Evolutionary conservation across 192 early-diverging fungal species (phyloP).

Genomic region (Coemansia sp.): DNA sequence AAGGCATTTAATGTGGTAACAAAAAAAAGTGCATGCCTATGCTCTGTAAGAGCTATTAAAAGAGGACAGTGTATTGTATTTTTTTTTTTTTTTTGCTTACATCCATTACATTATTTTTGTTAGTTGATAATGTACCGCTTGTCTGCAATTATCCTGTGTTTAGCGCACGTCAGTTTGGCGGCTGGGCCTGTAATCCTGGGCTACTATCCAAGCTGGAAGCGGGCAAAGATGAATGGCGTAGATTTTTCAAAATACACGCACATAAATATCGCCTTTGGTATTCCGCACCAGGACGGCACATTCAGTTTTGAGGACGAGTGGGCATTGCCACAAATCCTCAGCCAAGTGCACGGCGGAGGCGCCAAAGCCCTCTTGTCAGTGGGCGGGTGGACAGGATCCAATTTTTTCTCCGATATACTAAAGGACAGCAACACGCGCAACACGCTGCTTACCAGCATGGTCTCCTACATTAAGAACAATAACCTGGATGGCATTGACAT

Average conservation of each 20-base stretch:
- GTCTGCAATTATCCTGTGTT: background rate
- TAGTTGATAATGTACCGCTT: background rate
- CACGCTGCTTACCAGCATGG: conserved; percentile 54
- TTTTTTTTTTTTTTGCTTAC: background rate
- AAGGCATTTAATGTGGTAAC: background rate
- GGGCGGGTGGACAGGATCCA: conserved; percentile 70
- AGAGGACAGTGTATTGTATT: background rate
- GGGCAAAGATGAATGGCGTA: conserved; percentile 10
- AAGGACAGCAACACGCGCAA: conserved; percentile 11
- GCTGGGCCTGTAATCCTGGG: conserved; percentile 19
- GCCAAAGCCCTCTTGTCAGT: conserved; percentile 65
- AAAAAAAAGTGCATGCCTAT: too few relatives aligned
- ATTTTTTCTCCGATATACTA: conserved; percentile 37
- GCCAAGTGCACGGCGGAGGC: conserved; percentile 48
- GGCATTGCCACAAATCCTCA: conserved; percentile 37
- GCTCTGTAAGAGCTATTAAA: background rate
- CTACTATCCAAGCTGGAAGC: conserved; percentile 35
- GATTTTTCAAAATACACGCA: conserved; percentile 62
- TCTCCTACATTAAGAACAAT: conserved; percentile 52
- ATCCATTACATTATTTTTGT: background rate
- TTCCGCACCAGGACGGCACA: conserved; percentile 37
- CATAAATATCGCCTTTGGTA: conserved; percentile 67
- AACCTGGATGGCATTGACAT: conserved; percentile 74
- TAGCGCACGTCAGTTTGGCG: background rate
- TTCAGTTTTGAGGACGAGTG: conserved; percentile 20